These are phyloP conservation scores for Alternaria consortialis DNA, from an alignment of 2,329 filamentous ascomycete species.

Conservation along the genomic window DNA sequence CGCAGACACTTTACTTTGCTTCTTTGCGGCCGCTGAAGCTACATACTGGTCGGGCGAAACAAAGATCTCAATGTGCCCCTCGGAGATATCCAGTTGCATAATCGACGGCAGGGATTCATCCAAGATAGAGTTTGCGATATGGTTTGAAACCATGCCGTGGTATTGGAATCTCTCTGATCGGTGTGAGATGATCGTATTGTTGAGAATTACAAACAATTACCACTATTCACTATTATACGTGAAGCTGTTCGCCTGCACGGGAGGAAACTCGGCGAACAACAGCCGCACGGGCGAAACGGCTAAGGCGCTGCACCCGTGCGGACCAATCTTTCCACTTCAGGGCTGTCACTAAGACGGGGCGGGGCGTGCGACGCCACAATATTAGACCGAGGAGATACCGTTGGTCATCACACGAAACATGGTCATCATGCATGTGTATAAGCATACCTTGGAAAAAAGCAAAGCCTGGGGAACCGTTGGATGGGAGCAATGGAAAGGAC, in stretches of 20 bases:
- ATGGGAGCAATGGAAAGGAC: not conserved
- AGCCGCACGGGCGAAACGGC: conserved; percentile 5
- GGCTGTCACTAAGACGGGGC: not conserved
- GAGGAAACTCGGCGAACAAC: not conserved
- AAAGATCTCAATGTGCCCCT: not conserved
- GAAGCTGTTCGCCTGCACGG: not conserved
- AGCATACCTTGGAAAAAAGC: not conserved
- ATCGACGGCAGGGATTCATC: not conserved
- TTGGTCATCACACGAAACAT: conserved; percentile 9
- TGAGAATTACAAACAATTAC: conserved; percentile 2
- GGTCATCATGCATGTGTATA: conserved; percentile 3
- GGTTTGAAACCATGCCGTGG: not conserved
- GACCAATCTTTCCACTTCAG: not conserved
- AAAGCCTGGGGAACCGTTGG: not conserved
- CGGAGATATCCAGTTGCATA: not conserved
- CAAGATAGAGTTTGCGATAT: not conserved
- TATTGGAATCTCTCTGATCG: not conserved
- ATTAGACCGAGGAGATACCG: not conserved
- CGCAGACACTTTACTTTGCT: not conserved
- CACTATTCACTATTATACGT: not conserved
- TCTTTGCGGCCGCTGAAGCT: not conserved
- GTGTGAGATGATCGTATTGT: not conserved
- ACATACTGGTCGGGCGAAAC: not conserved
- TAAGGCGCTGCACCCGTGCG: conserved; percentile 2
- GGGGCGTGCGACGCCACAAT: conserved; percentile 1